Conservation (phyloP, 140 eudicot genomes). For the Senecio squalidus region DNA sequence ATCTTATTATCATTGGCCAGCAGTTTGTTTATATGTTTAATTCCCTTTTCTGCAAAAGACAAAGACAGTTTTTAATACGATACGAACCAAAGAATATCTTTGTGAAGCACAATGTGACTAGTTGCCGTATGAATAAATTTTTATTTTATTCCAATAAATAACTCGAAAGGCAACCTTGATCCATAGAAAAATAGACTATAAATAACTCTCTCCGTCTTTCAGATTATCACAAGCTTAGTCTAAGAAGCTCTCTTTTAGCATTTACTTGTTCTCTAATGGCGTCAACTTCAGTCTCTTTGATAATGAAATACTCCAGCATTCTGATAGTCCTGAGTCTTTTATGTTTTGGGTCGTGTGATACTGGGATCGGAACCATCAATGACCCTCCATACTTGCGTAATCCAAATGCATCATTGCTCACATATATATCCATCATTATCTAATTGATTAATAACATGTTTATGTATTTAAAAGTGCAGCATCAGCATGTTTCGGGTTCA, state of each 20-base stretch:
- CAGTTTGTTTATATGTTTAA: too few relatives aligned
- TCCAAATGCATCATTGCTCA: neutral
- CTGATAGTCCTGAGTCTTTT: neutral
- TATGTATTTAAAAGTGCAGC: slow-evolving; percentile 21
- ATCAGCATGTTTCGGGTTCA: slow-evolving; percentile 33
- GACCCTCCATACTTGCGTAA: slow-evolving; percentile 30
- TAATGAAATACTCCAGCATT: slow-evolving; percentile 7
- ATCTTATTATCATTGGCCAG: too few relatives aligned
- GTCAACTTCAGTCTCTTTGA: neutral
- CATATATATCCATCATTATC: neutral
- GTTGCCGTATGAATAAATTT: too few relatives aligned
- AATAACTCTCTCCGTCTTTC: neutral
- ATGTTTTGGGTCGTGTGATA: slow-evolving; percentile 4
- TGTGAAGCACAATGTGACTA: neutral
- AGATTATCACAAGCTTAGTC: neutral
- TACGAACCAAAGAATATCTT: neutral
- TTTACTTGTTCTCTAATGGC: neutral
- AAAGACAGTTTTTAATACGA: too few relatives aligned
- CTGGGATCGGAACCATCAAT: slow-evolving; percentile 29
- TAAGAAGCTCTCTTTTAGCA: too few relatives aligned
- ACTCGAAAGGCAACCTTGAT: neutral
- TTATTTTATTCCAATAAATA: neutral
- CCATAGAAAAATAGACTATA: neutral
- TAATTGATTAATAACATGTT: too few relatives aligned
- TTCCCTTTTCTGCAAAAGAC: too few relatives aligned